Base-by-base conservation (phyloP, 2,329 filamentous ascomycete genomes). In the Samsoniella hepiali region DNA sequence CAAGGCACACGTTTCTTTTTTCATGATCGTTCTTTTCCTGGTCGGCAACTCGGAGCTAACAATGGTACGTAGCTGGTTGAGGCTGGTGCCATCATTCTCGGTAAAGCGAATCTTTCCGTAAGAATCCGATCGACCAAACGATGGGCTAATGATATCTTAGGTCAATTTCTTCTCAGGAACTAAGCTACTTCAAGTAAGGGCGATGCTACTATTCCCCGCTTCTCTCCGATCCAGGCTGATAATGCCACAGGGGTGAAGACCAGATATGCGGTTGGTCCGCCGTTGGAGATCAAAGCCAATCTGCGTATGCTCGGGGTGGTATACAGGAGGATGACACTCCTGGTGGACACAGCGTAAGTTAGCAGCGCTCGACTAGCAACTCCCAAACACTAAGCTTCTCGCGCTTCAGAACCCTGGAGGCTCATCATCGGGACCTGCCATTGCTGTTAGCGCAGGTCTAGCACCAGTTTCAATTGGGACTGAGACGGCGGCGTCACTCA, bases 391-490 rank as follows among this genome's bases (percentile, higher is more conserved):
- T 54, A 22, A 54, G 15, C 51, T 17, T 38, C 53, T 38, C 44
- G 6, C 15, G 7, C 29, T 34, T 34, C 27, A 72, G 66, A 65
- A 66, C 15, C 71, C 70, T 7, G 68, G 69, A 4, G 71, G 71
- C 56, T 73, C 69, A 31, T 73, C 71, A 31, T 62, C 65, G 11
- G 71, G 72, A 29, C 70, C 69, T 13, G 68, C 71, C 17, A 69
- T 72, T 6, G 67, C 65, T 9, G 67, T 69, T 6, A 68, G 70
- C 1, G 70, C 68, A 13, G 70, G 71, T 0, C 70, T 69, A 54
- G 63, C 63, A 22, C 72, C 71, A n/a, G 44, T 74, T 34, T 65
- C 68, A 11, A 68, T 73, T n/a, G 72, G 66, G 11, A 69, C 68
- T 29, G 70, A 74, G 64, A 72, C 72, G 22, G 66, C 68, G 11